Base-by-base conservation (phyloP, 2,329 filamentous ascomycete species). In the Calonectria leucothoes region DNA sequence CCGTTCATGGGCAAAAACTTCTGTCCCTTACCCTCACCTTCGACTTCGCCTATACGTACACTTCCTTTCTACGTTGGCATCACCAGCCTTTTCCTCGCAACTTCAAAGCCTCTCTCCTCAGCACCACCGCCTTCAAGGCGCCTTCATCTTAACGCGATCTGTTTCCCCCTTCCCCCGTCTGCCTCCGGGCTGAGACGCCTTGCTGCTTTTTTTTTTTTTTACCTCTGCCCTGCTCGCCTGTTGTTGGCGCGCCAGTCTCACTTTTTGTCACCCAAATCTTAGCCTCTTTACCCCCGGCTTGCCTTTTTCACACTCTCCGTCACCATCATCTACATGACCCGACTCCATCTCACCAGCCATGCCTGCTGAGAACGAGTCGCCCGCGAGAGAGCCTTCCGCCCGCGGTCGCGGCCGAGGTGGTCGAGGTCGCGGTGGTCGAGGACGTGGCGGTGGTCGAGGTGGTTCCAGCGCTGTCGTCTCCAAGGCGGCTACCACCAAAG, bases 321-420 rank as follows among this genome's bases (percentile, higher is more conserved):
- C 55, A 55, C 33, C 70, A 42, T 61, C 63, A 70, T 67, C 79
- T 83, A 82, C 80, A 84, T 85, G 83, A 81, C 61, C 80, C 73
- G 74, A 71, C 78, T 77, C 80, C 73, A 74, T 72, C 78, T 77
- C 79, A 77, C 68, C 70, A 65, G 77, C 74, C 83, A 86, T 85
- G 84, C 80, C 82, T 81, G 78, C 79, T 81, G 82, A 84, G 79
- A 84, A 81, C 77, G 83, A 84, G 77, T 83, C 83, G 77, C 81
- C 81, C 72, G 82, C 82, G 72, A 82, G 81, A 77, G 83, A 85
- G 77, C 81, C 83, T 69, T 79, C 82, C 70, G 78, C 78, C 72
- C 83, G 84, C 77, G 83, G 84, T 71, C 83, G 84, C 73, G 82
- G 82, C 79, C 78, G 83, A 76, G 82, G 81, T 68, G 80, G 82